Base-by-base conservation (phyloP, 345 rosid genomes). In the Sonneratia caseolaris region DNA sequence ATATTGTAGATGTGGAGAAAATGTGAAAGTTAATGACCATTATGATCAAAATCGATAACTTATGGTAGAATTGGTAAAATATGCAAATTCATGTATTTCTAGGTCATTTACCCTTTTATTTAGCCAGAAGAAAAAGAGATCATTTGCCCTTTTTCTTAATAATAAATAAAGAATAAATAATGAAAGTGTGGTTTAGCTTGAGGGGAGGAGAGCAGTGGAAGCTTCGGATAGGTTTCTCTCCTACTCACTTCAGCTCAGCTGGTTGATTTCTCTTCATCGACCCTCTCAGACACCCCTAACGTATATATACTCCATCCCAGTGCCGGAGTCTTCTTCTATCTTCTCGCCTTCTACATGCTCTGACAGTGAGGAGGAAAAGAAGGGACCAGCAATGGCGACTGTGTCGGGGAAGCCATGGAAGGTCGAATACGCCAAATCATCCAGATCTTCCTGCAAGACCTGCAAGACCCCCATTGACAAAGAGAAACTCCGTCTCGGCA, bases 391-490 rank as follows among this genome's bases (percentile, higher is more conserved):
- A 64, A 75, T 70, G 77, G 66, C 73, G 73, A 70, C 57, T 66
- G 81, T 73, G 48, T 82, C 89, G 68, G 81, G 83, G 3, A 89
- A 89, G 83, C 81, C 96, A 57, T 95, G 97, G 99, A 92, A 87
- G 80, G 97, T 88, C 71, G 99, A 95, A 83, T 95, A 95, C 70
- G 97, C 99, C 6, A 95, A 95, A 86, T 95, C 99, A 3, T 85
- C 75, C 0, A 84, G 99, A 78, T 88, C 98, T 1, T 89, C 96
- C 21, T 95, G 98, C 85, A 89, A 84, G 84, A 80, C 89, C 74
- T 95, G 98, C 89, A 89, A 83, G 81, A 76, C 55, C 71, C 16
- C 81, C 78, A 95, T 95, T 72, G 78, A 71, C 68, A 92, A 90
- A 66, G 99, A 89, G 81, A 36, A 1, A 16, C 81, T 95, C 77